Base-by-base conservation (phyloP, 2,329 filamentous ascomycete species). In the Huntiella decipiens region DNA sequence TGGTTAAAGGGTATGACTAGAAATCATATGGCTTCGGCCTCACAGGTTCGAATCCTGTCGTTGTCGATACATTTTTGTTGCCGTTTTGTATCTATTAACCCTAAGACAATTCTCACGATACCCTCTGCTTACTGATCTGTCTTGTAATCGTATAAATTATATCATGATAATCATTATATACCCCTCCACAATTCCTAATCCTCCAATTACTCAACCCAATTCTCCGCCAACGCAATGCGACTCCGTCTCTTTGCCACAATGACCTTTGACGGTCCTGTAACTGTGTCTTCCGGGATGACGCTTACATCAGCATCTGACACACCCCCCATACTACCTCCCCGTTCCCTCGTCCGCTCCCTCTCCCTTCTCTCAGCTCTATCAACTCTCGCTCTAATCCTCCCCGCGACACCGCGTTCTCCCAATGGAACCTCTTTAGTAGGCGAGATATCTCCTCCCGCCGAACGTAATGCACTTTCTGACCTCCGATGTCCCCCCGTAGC, bases 1-100 rank as follows among this genome's bases (percentile, higher is more conserved):
- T 50, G 48, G 48, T 50, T 50, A 50, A 50, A 47, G 44, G 48
- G 48, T 50, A 46, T 46, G 48, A 50, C 48, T 50, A 47, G 48
- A 50, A 50, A 50, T 47, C 46, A 44, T 43, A 49, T 49, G 47
- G 43, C 38, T 45, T 49, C 38, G 47, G 38, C 38, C 46, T 43
- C 46, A 45, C 46, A 48, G 47, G 47, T 49, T 45, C 46, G 46
- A 48, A 45, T 45, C 47, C 47, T 45, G 43, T 48, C 46, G 43
- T 45, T 48, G 46, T 48, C 46, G 46, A 12, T 28, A 13, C 8
- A 12, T n/a, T 34, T 16, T 39, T 19, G 35, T 6, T 2, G 5
- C 13, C 4, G 16, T 7, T 5, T 19, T 33, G 7, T 4, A 28
- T 28, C 17, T 4, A 17, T 4, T 28, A 28, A 28, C 22, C 22